Percentiles rank a stretch among this genome's conserved stretches.
Evolutionary conservation across 2,329 filamentous ascomycete species (phyloP).

Genomic region (Botrytis cinerea): DNA sequence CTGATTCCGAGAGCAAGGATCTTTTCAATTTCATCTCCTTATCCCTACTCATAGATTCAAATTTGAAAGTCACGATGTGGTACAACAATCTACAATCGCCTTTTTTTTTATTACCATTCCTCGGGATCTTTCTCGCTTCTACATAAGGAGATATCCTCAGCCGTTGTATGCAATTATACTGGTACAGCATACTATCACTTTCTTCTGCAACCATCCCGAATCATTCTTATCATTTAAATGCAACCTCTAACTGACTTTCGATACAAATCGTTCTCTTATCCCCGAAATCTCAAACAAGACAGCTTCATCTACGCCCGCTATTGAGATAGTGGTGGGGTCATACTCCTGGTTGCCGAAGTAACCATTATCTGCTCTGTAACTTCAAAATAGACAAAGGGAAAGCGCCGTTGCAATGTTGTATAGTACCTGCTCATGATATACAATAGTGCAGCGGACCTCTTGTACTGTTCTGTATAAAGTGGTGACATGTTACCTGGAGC

Average conservation of each 20-base stretch:
- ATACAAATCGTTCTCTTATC: conserved; percentile 18
- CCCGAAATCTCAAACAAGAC: conserved; percentile 17
- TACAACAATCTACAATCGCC: conserved; percentile 5
- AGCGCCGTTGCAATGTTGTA: conserved; percentile 9
- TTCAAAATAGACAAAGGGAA: background rate
- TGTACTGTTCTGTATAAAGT: conserved; percentile 12
- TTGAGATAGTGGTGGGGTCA: conserved; percentile 20
- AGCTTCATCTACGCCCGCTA: background rate
- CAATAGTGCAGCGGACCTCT: conserved; percentile 18
- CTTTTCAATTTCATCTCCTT: background rate
- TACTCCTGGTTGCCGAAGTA: conserved; percentile 16
- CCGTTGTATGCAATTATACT: conserved; percentile 16
- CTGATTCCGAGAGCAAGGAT: conserved; percentile 20
- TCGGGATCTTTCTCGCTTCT: conserved; percentile 21
- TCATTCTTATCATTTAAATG: conserved; percentile 17
- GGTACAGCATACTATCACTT: conserved; percentile 23
- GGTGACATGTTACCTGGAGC: conserved; percentile 16
- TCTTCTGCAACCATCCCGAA: background rate
- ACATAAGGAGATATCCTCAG: conserved; percentile 20
- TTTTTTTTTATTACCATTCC: conserved; percentile 6
- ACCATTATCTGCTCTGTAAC: conserved; percentile 16
- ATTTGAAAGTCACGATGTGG: conserved; percentile 19
- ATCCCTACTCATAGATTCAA: conserved; percentile 12
- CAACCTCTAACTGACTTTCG: conserved; percentile 2
- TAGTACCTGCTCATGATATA: conserved; percentile 14